Evolutionary conservation across 352 stramenopile species (phyloP).

Genomic region (Pythium plurisporium): DNA sequence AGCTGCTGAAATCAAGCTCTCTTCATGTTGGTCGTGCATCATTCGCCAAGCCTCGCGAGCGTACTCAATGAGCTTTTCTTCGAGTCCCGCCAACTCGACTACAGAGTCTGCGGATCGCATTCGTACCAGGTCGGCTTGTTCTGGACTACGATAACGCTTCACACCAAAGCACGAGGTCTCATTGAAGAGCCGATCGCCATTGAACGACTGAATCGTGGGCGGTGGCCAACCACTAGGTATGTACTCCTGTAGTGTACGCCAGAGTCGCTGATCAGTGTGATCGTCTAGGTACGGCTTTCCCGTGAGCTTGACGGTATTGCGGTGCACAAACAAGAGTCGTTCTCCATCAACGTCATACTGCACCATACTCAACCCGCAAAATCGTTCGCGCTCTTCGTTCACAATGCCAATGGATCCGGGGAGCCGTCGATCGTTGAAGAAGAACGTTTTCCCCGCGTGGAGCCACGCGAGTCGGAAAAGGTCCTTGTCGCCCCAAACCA

Average conservation of each 20-base stretch:
- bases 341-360: constrained; percentile 25
- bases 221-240: constrained; percentile 14
- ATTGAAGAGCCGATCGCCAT: constrained; percentile 55
- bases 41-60: constrained; percentile 7
- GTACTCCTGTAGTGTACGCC: constrained; percentile 44
- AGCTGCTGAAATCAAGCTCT: not conserved
- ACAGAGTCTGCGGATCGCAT: not conserved
- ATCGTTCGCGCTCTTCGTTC: constrained; percentile 14
- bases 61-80: constrained; percentile 19
- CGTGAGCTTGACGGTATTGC: constrained; percentile 54
- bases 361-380: constrained; percentile 31
- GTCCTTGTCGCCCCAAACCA: constrained; percentile 75
- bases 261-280: constrained; percentile 28
- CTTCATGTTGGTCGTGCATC: not conserved
- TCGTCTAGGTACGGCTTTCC: no score
- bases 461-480: constrained; percentile 58
- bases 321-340: constrained; percentile 23
- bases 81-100: constrained; percentile 2
- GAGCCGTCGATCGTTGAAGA: constrained; percentile 21
- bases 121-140: not conserved
- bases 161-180: constrained; percentile 65
- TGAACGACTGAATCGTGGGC: constrained; percentile 52
- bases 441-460: constrained; percentile 7
- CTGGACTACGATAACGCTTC: constrained; percentile 33
- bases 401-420: constrained; percentile 22